A percentile compares a stretch with the other conserved stretches of the same genome.
These are phyloP conservation scores for Sicyos edulis DNA, from an alignment of 306 rosid species.

Conservation along the genomic window DNA sequence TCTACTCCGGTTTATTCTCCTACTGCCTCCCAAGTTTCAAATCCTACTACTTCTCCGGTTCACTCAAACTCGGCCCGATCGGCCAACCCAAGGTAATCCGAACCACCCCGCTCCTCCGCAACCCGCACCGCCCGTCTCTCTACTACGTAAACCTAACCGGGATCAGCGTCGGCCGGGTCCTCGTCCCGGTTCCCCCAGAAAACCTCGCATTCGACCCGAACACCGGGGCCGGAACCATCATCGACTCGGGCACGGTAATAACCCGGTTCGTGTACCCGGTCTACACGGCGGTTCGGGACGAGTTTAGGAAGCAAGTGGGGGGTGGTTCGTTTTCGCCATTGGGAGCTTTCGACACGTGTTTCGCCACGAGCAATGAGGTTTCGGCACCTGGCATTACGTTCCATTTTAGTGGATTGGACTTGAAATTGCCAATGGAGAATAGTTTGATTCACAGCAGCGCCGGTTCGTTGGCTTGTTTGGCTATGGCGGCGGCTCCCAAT, in stretches of 20 bases:
- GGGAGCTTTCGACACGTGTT: slow-evolving; percentile 88
- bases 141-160: slow-evolving; percentile 77
- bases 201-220: slow-evolving; percentile 43
- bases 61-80: slow-evolving; percentile 65
- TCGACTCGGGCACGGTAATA: slow-evolving; percentile 82
- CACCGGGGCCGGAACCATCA: slow-evolving; percentile 76
- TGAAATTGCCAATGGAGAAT: slow-evolving; percentile 65
- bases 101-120: slow-evolving; percentile 67
- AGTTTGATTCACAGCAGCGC: slow-evolving; percentile 81
- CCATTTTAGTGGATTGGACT: slow-evolving; percentile 49
- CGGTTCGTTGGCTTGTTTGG: slow-evolving; percentile 72
- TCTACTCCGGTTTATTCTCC: slow-evolving; percentile 63
- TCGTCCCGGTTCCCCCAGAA: slow-evolving; percentile 35
- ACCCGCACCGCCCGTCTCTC: slow-evolving; percentile 71
- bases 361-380: slow-evolving; percentile 36
- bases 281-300: slow-evolving; percentile 62
- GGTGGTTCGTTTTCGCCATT: slow-evolving; percentile 48
- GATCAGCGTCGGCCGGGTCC: slow-evolving; percentile 55
- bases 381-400: slow-evolving; percentile 51
- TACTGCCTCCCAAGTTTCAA: slow-evolving; percentile 87
- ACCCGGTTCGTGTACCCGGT: slow-evolving; percentile 65
- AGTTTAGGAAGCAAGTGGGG: slow-evolving; percentile 63
- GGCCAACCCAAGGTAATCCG: slow-evolving; percentile 74
- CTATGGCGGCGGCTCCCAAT: slow-evolving; percentile 78
- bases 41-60: slow-evolving; percentile 82